Percentiles rank a stretch among this genome's conserved stretches.
Conservation (phyloP, 2,329 filamentous ascomycete species). For the Cytospora paraplurivora region DNA sequence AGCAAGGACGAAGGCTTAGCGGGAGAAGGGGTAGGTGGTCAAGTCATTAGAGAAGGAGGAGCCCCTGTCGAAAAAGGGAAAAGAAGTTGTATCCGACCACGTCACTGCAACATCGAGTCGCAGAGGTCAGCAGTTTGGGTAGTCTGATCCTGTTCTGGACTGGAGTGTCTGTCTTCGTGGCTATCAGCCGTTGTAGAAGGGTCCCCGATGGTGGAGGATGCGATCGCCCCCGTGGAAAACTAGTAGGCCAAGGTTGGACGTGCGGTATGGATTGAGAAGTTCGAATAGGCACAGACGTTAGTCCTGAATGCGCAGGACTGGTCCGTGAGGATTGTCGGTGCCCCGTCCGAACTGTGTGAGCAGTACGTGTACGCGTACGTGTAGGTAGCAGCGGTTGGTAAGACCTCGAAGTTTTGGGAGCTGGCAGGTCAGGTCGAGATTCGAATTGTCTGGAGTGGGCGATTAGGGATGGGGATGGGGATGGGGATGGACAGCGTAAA, state of each 20-base stretch:
- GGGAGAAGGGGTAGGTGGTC: constrained; percentile 13
- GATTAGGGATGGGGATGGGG: not conserved
- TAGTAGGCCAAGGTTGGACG: constrained; percentile 10
- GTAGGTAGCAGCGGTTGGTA: not conserved
- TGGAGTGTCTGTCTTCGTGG: not conserved
- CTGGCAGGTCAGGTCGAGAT: constrained; percentile 20
- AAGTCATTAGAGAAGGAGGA: constrained; percentile 19
- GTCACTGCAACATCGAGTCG: constrained; percentile 5
- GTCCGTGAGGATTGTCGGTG: not conserved
- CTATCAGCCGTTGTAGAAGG: not conserved
- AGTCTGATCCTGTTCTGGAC: not conserved
- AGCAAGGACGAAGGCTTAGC: constrained; percentile 9
- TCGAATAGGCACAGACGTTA: constrained; percentile 23
- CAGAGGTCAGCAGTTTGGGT: constrained; percentile 3
- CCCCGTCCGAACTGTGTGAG: not conserved
- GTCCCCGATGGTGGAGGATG: not conserved
- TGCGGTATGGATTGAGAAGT: constrained; percentile 10
- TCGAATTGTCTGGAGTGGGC: constrained; percentile 11
- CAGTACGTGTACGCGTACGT: not conserved
- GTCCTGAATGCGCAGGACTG: constrained; percentile 17
- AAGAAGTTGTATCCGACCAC: constrained; percentile 9
- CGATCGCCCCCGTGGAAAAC: not conserved
- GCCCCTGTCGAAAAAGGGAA: constrained; percentile 13
- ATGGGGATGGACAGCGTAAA: constrained; percentile 2
- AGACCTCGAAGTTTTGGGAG: not conserved